phyloP scores from a whole-genome alignment of 2,329 filamentous ascomycete species.

The Claviceps paspali region DNA sequence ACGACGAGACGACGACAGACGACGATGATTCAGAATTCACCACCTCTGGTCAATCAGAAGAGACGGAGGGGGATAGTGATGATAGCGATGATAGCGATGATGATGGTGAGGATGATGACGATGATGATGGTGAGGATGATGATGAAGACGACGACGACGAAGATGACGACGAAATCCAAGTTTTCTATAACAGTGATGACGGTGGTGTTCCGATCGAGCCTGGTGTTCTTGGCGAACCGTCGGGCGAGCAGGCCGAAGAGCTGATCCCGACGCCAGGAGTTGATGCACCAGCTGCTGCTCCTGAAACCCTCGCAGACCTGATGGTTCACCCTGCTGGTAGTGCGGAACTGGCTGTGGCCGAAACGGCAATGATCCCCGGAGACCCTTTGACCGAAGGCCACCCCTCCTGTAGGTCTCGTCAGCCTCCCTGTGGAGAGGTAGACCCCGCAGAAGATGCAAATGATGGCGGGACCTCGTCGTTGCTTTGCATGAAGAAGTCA shows the following conservation, averaged over 20 bases:
- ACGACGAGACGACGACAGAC: conserved; percentile 6
- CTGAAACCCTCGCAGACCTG: neutral
- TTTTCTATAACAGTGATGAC: neutral
- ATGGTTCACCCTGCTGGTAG: neutral
- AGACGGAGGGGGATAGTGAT: conserved; percentile 9
- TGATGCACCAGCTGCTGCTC: neutral
- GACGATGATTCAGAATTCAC: conserved; percentile 7
- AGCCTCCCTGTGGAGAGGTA: neutral
- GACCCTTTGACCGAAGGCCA: neutral
- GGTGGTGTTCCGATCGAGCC: neutral
- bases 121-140: neutral
- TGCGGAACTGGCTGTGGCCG: neutral
- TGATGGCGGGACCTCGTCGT: neutral
- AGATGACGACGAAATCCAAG: neutral
- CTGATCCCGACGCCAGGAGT: neutral
- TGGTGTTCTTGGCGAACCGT: neutral
- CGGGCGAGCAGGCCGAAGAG: neutral
- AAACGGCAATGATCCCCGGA: neutral
- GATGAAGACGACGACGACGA: neutral
- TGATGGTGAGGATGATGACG: conserved; percentile 2
- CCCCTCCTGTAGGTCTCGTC: neutral
- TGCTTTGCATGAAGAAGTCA: conserved; percentile 2
- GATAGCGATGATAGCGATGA: conserved; percentile 9
- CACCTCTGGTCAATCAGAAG: conserved; percentile 8
- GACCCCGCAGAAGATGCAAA: neutral